phyloP scores from a whole-genome alignment of 139 green algal genomes.

The Protoeuglena noctilucae region DNA sequence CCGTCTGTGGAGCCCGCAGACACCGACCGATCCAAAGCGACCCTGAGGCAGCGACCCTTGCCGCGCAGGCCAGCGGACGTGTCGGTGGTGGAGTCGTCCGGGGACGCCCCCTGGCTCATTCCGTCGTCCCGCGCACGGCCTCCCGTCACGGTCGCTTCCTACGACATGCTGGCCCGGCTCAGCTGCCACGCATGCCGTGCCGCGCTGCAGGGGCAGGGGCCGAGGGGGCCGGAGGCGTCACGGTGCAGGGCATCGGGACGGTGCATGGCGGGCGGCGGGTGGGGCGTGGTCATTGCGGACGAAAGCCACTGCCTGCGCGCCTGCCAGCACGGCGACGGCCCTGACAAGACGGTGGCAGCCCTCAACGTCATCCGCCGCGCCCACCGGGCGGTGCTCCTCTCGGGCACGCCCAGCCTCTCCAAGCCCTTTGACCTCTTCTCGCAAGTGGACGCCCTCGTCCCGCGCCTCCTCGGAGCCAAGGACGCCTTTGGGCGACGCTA shows the following conservation, averaged over 20 bases:
- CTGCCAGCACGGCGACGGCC: constrained; percentile 29
- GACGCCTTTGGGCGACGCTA: constrained; percentile 55
- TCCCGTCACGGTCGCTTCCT: constrained; percentile 56
- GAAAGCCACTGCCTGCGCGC: constrained; percentile 72
- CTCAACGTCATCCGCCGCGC: constrained; percentile 21
- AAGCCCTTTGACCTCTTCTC: constrained; percentile 70
- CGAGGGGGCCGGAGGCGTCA: too few species aligned
- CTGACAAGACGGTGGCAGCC: constrained; percentile 47
- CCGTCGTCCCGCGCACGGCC: too few species aligned
- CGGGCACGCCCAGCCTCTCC: constrained; percentile 70
- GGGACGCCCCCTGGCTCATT: too few species aligned
- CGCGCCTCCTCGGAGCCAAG: constrained; percentile 49
- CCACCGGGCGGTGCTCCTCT: constrained; percentile 49
- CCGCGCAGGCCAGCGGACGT: too few species aligned
- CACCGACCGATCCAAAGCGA: too few species aligned
- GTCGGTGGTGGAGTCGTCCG: too few species aligned
- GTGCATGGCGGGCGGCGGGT: constrained; percentile 56
- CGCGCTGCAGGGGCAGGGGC: too few species aligned
- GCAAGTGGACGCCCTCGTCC: constrained; percentile 37
- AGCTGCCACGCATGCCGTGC: constrained; percentile 51
- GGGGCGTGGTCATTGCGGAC: constrained; percentile 59
- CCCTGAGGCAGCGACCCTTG: too few species aligned
- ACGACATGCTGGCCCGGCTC: constrained; percentile 71
- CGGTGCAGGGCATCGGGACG: not conserved
- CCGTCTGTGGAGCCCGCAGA: too few species aligned